These are phyloP conservation scores for Psilocybe tampanensis DNA, from an alignment of 768 basidiomycete genomes.

Conservation along the genomic window DNA sequence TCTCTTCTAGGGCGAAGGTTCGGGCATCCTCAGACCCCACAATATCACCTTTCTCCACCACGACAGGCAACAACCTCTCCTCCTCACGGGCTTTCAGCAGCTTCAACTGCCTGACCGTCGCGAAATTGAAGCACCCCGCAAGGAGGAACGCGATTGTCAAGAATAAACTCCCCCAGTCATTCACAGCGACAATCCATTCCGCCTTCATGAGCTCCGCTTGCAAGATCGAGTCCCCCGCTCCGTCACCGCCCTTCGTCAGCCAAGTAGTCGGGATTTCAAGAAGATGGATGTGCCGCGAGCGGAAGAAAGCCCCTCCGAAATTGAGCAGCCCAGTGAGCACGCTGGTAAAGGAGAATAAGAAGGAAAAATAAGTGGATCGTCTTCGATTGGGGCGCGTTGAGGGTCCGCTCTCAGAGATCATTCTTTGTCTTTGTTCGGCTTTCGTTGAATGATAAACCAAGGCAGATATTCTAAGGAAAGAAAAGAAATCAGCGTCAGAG, in stretches of 20 bases:
- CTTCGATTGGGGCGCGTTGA: conserved; percentile 6
- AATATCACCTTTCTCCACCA: background rate
- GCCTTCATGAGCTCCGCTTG: conserved; percentile 14
- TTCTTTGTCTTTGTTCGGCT: conserved; percentile 17
- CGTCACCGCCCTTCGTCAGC: conserved; percentile 5
- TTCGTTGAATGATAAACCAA: conserved; percentile 19
- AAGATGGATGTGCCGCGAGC: conserved; percentile 18
- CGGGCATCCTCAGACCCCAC: no score
- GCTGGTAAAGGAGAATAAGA: conserved; percentile 19
- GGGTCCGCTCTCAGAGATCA: conserved; percentile 11
- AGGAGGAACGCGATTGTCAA: conserved; percentile 19
- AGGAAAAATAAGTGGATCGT: conserved; percentile 10
- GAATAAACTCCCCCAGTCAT: conserved; percentile 25
- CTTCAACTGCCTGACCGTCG: conserved; percentile 19
- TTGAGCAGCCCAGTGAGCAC: conserved; percentile 20
- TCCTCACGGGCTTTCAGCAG: conserved; percentile 15
- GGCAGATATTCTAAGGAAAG: conserved; percentile 15
- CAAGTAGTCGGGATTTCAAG: conserved; percentile 20
- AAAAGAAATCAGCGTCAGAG: background rate
- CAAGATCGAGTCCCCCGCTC: conserved; percentile 8
- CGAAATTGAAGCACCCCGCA: conserved; percentile 22
- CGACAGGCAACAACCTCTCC: conserved; percentile 7
- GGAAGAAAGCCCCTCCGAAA: conserved; percentile 15
- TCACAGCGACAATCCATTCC: conserved; percentile 21
- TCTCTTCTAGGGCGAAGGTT: no score